Base-by-base conservation (phyloP, 768 basidiomycete genomes). In the Termitomyces sp. region DNA sequence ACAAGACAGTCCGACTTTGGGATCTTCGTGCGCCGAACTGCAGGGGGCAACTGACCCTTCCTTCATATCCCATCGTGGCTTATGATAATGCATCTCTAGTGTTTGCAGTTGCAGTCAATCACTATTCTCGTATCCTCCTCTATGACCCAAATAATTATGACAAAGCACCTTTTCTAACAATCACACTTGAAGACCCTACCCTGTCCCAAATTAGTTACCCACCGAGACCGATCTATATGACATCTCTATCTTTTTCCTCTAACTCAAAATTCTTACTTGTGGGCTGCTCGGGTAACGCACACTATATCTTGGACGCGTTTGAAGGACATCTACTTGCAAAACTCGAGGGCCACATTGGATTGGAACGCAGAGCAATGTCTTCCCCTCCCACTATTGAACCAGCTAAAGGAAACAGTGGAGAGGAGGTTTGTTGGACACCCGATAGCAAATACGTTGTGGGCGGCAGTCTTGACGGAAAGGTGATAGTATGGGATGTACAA, bases 1-100 rank as follows among this genome's bases (percentile, higher is more conserved):
- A 99, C 76, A 92, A 88, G 66, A 98, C 94, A 1, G 95, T 98
- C 20, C 85, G 96, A 28, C 74, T 98, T 18, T 99, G 97, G 97
- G 97, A 99, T 72, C 80, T 98, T 42, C 87, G 95, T 46, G 77
- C 86, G 13, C 84, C 86, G 0, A 76, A 77, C 24, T 94, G 92
- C 68, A 81, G 89, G 57, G 94, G 94, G 26, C 77, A 89, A 28
- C 77, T 94, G 55, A 84, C 84, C 64, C 78, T 94, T 20, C 88
- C 88, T 10, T 80, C 86, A 6, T 71, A 83, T 16, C 90, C 94
- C 16, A 81, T 93, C 57, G 80, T 93, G 20, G 90, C 93, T 5
- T 94, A 94, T 70, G 93, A 95, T 68, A 75, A 85, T 3, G 80
- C 85, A 6, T 92, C 92, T 16, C 73, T 91, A 53, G 87, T 94